Evolutionary conservation across 2,329 filamentous ascomycete species (phyloP).

Genomic region (Diplodia intermedia): DNA sequence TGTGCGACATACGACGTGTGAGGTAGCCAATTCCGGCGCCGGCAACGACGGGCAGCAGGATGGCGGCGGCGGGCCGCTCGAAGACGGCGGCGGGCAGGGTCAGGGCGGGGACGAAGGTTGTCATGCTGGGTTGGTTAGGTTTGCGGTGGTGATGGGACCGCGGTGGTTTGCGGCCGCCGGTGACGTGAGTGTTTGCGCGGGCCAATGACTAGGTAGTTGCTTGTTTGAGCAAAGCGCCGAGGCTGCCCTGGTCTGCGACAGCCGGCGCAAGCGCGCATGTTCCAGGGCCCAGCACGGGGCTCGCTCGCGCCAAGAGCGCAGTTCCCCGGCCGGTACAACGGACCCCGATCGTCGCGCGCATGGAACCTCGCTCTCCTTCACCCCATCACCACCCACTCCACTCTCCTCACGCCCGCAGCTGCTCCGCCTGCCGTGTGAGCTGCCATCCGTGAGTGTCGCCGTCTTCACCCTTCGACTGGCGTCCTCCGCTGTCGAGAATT

Average conservation of each 20-base stretch:
- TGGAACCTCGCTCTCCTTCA: conserved; percentile 20
- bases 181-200: conserved; percentile 28
- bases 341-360: conserved; percentile 26
- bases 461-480: conserved; percentile 37
- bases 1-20: conserved; percentile 63
- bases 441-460: conserved; percentile 32
- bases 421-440: conserved; percentile 17
- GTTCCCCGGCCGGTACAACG: conserved; percentile 12
- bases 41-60: conserved; percentile 76
- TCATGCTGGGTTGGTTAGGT: conserved; percentile 63
- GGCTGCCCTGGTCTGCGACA: conserved; percentile 35
- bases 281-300: neutral
- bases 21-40: conserved; percentile 77
- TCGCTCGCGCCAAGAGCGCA: neutral
- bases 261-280: conserved; percentile 15
- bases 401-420: conserved; percentile 19
- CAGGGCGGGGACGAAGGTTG: conserved; percentile 77
- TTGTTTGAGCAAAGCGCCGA: conserved; percentile 33
- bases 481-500: conserved; percentile 27
- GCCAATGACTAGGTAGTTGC: conserved; percentile 6
- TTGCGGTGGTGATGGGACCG: conserved; percentile 1
- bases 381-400: conserved; percentile 30
- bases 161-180: conserved; percentile 10
- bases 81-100: conserved; percentile 77
- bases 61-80: conserved; percentile 72